These are phyloP conservation scores for Suillus americanus DNA, from an alignment of 768 basidiomycete genomes.

Conservation along the genomic window DNA sequence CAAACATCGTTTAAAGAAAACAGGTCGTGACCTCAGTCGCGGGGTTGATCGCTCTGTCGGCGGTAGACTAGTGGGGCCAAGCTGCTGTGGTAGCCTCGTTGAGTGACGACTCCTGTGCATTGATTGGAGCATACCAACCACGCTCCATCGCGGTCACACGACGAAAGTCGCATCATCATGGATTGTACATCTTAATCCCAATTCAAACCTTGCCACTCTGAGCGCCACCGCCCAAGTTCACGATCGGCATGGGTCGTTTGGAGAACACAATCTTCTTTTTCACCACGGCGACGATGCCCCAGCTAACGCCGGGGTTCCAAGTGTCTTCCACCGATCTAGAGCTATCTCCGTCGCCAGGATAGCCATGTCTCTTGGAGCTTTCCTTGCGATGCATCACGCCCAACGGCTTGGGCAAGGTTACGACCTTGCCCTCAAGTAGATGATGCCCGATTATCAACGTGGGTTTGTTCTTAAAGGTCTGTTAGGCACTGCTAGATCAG, in stretches of 20 bases:
- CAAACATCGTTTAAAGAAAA: not conserved
- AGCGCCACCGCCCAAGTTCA: slow-evolving; percentile 25
- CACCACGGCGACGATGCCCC: slow-evolving; percentile 69
- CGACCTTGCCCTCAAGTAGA: slow-evolving; percentile 84
- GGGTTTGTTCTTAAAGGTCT: slow-evolving; percentile 59
- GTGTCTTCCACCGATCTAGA: slow-evolving; percentile 3
- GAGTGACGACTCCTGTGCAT: not conserved
- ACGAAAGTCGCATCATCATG: not conserved
- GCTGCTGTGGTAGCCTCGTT: not conserved
- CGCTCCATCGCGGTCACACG: not conserved
- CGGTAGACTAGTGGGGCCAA: too few relatives aligned
- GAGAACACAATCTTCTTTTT: slow-evolving; percentile 83
- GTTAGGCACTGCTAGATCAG: slow-evolving; percentile 5
- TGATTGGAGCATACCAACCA: not conserved
- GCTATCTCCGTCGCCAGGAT: not conserved
- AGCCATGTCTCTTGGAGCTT: slow-evolving; percentile 6
- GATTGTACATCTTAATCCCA: not conserved
- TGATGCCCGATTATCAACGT: slow-evolving; percentile 86
- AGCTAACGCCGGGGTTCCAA: slow-evolving; percentile 32
- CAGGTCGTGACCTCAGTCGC: not conserved
- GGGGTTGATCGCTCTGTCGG: too few relatives aligned
- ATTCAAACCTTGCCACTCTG: not conserved
- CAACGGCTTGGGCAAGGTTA: slow-evolving; percentile 73
- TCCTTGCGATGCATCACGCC: slow-evolving; percentile 65
- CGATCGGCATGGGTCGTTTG: slow-evolving; percentile 78